Evolutionary conservation across 2,329 filamentous ascomycete genomes (phyloP), one percentile per base, ranked within the genome.

Genomic region (Huntiella abstrusa): DNA sequence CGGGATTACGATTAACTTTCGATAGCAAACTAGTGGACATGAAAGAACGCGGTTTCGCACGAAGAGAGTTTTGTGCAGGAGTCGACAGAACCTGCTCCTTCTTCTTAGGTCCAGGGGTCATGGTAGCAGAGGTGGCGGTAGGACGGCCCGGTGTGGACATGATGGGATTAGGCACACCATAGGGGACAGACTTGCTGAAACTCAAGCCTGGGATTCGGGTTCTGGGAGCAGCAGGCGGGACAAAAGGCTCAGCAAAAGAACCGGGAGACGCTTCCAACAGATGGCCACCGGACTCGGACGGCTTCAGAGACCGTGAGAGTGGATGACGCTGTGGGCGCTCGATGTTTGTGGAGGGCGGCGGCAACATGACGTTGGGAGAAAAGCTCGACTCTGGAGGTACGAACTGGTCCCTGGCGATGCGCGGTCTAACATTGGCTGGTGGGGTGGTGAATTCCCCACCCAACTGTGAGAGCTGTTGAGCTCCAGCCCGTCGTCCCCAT

Each of bases 1-100:
- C 84, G 0, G 79, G 73, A 58, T 83, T 79, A 48, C 83, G 79
- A 56, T 91, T 92, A 60, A 92, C 83, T 64, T 98, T 98, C 8
- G 91, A 95, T 46, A 98, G 80, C 22, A 98, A 67, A 1, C 88
- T 87, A 1, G 91, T 96, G 1, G 91, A 96, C 68, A 85, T 86
- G 62, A 95, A 95, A n/a, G 47, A 41, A 6, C 49, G 46, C 11
- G 47, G 39, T 28, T 41, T 41, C 3, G 47, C 36, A 6, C 44
- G 49, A 32, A 50, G 16, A 16, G 47, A 41, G 40, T 41, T 50
- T 28, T 48, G 45, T n/a, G 43, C 41, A 16, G 46, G 46, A 15
- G 49, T 47, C 22, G 45, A 36, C 28, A 50, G 15, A 34, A 42
- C 41, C 2, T 32, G 16, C 2, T 37, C 41, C 6, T 40, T n/a